Evolutionary conservation across 345 rosid genomes (phyloP).

Genomic region (rapeseed (Brassica napus)): Da-Ae NC_063447.1:47015001-47015500

Average conservation of each 20-base stretch:
- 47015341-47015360: conserved; percentile 90
- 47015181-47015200: conserved; percentile 66
- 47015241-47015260: conserved; percentile 55
- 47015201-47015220: conserved; percentile 72
- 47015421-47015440: conserved; percentile 91
- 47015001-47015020: conserved; percentile 96
- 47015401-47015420: conserved; percentile 94
- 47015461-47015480: conserved; percentile 48
- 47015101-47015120: conserved; percentile 92
- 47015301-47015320: conserved; percentile 91
- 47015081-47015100: conserved; percentile 94
- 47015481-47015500: conserved; percentile 50
- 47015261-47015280: conserved; percentile 61
- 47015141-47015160: conserved; percentile 84
- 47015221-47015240: conserved; percentile 68
- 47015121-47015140: conserved; percentile 86
- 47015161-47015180: conserved; percentile 86
- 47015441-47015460: conserved; percentile 91
- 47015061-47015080: conserved; percentile 86
- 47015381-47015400: conserved; percentile 95
- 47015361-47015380: conserved; percentile 81
- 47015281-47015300: conserved; percentile 91
- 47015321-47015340: conserved; percentile 90
- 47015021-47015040: conserved; percentile 94
- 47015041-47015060: conserved; percentile 91